Percentiles rank a stretch among this genome's conserved stretches.
phyloP scores from a whole-genome alignment of 2,329 filamentous ascomycete genomes.

The Pseudogymnoascus sp. region DNA sequence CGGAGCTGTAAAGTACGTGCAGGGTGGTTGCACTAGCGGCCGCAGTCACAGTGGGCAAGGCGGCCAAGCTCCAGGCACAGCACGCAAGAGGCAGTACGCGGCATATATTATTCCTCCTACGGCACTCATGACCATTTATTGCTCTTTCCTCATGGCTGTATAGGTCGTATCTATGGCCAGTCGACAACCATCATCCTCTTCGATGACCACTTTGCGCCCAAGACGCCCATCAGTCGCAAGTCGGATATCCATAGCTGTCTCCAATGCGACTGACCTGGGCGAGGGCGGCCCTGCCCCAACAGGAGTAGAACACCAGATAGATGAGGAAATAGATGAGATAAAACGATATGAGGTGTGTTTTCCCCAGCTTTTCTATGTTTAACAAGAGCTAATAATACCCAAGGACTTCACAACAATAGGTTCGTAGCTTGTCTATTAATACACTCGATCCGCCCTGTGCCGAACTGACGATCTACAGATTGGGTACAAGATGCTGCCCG shows the following conservation, averaged over 20 bases:
- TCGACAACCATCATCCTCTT: conserved; percentile 3
- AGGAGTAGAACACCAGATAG: conserved; percentile 61
- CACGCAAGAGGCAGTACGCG: not conserved
- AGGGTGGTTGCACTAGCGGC: conserved; percentile 1
- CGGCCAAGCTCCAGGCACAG: conserved; percentile 6
- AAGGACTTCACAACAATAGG: conserved; percentile 91
- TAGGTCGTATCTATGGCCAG: conserved; percentile 5
- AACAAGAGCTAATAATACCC: conserved; percentile 12
- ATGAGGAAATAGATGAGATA: conserved; percentile 94
- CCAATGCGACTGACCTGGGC: conserved; percentile 43
- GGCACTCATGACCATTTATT: not conserved
- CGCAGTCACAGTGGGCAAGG: not conserved
- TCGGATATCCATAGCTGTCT: conserved; percentile 3
- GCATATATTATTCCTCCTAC: not conserved
- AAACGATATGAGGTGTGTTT: conserved; percentile 76
- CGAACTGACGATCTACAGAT: conserved; percentile 48
- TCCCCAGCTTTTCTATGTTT: conserved; percentile 3
- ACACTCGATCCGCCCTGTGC: conserved; percentile 17
- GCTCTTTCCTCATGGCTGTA: conserved; percentile 2
- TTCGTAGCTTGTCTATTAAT: conserved; percentile 28
- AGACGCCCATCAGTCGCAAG: conserved; percentile 2
- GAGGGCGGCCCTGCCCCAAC: conserved; percentile 43
- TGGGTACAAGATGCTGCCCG: conserved; percentile 97
- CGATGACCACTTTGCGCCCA: not conserved
- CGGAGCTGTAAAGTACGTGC: conserved; percentile 2